phyloP scores from a whole-genome alignment of 345 rosid genomes.

The Alliaria petiolata region DNA sequence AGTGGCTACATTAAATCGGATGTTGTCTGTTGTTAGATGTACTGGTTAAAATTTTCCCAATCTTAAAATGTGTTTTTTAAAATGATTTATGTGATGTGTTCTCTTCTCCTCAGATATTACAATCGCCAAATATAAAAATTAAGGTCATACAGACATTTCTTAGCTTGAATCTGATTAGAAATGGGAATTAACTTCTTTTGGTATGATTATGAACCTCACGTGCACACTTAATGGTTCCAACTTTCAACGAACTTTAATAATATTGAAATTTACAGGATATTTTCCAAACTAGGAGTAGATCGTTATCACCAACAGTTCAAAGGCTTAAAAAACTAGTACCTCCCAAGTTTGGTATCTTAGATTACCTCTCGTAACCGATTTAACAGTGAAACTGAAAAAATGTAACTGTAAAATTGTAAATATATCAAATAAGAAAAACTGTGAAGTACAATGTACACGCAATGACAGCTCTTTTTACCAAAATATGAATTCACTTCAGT shows the following conservation, averaged over 20 bases:
- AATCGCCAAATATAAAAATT: neutral
- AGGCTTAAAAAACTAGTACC: neutral
- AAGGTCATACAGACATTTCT: neutral
- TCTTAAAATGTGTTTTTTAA: neutral
- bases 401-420: neutral
- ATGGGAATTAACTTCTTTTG: neutral
- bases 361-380: neutral
- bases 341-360: neutral
- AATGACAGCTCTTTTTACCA: conserved; percentile 16
- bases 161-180: neutral
- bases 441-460: conserved; percentile 21
- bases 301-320: neutral
- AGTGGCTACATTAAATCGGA: neutral
- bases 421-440: neutral
- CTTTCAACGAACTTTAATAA: no score
- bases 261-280: neutral
- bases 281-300: neutral
- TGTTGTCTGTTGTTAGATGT: neutral
- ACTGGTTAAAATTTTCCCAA: neutral
- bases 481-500: conserved; percentile 10
- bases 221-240: neutral
- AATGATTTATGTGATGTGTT: neutral
- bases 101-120: neutral
- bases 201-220: neutral
- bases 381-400: neutral